Percentiles rank a stretch among this genome's conserved stretches.
Evolutionary conservation across 2,329 filamentous ascomycete genomes (phyloP).

Genomic region (Ophidiomyces ophidiicola): DNA sequence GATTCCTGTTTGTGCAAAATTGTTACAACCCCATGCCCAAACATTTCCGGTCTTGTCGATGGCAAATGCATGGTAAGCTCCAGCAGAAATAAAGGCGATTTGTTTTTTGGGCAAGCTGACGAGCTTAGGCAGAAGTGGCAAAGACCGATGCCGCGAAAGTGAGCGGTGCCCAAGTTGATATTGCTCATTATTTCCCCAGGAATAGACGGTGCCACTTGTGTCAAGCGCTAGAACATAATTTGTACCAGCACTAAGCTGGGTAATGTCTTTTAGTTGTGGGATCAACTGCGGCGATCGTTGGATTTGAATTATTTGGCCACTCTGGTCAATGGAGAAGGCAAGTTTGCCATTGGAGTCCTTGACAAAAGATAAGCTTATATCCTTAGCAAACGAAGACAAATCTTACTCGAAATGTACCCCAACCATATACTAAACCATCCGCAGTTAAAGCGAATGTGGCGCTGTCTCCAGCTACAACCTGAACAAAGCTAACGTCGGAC

Average conservation of each 20-base stretch:
- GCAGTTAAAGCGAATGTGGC: slow-evolving; percentile 49
- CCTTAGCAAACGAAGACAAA: slow-evolving; percentile 11
- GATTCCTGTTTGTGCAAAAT: slow-evolving; percentile 68
- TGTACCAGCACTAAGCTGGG: slow-evolving; percentile 41
- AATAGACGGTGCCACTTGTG: slow-evolving; percentile 46
- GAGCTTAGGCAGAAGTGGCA: slow-evolving; percentile 44
- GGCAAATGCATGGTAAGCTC: slow-evolving; percentile 72
- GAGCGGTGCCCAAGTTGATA: slow-evolving; percentile 55
- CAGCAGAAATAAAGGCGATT: slow-evolving; percentile 52
- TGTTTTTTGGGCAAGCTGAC: slow-evolving; percentile 46
- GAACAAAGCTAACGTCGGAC: slow-evolving; percentile 42
- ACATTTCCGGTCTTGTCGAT: slow-evolving; percentile 56
- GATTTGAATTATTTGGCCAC: slow-evolving; percentile 29
- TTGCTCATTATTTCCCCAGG: slow-evolving; percentile 56
- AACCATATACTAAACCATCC: slow-evolving; percentile 48
- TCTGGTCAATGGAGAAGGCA: slow-evolving; percentile 39
- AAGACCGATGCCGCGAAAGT: slow-evolving; percentile 45
- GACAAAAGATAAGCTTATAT: background rate
- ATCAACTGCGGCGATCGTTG: slow-evolving; percentile 37
- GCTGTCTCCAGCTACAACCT: slow-evolving; percentile 48
- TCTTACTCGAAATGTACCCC: slow-evolving; percentile 49
- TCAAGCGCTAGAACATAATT: slow-evolving; percentile 49
- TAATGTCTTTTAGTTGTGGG: slow-evolving; percentile 42
- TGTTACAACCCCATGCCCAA: slow-evolving; percentile 77
- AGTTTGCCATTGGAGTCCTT: slow-evolving; percentile 53